Percentiles rank a stretch among this genome's conserved stretches.
Conservation (phyloP, 805 yeast species). For the Starmerella riodocensis region DNA sequence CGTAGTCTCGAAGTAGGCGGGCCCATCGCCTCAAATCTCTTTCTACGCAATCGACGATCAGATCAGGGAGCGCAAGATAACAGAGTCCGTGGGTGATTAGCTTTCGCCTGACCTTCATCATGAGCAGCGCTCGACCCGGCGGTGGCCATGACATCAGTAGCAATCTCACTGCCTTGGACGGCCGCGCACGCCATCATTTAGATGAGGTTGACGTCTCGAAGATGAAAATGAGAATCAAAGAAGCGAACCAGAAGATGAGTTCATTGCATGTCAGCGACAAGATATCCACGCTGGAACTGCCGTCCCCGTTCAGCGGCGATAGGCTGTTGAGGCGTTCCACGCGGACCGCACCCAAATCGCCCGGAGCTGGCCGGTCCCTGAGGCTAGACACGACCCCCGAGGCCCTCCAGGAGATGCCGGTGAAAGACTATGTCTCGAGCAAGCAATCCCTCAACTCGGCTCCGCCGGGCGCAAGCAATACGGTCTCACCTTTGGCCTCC, state of each 20-base stretch:
- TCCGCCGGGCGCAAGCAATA: not conserved
- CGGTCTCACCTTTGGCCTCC: not conserved
- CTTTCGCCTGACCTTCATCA: not conserved
- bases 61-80: no score
- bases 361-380: slow-evolving; percentile 1
- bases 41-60: no score
- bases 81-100: not conserved
- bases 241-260: not conserved
- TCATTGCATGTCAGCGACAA: not conserved
- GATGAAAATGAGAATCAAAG: not conserved
- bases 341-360: not conserved
- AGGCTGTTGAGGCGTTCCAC: not conserved
- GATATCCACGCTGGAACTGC: not conserved
- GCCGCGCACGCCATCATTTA: not conserved
- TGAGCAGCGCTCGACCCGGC: not conserved
- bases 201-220: not conserved
- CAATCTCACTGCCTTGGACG: not conserved
- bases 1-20: not conserved
- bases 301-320: not conserved
- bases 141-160: not conserved
- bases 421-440: slow-evolving; percentile 1
- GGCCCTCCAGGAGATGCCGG: slow-evolving; percentile 6
- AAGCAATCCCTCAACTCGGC: not conserved
- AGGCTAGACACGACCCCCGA: slow-evolving; percentile 17
- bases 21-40: no score